phyloP scores from a whole-genome alignment of 306 rosid species.

The Malus sylvestris region DNA sequence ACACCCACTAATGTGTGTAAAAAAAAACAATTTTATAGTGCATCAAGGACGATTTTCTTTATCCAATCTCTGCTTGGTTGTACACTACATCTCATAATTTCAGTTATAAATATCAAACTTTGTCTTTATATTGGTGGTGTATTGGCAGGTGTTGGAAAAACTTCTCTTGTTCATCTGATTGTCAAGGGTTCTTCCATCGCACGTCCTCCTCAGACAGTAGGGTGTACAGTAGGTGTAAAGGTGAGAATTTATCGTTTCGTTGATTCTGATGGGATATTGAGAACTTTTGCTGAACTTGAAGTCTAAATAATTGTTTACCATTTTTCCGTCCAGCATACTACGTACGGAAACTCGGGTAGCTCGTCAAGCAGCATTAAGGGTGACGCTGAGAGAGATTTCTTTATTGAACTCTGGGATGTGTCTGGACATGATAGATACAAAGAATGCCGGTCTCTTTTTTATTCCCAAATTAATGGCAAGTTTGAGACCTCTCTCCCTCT shows the following conservation, averaged over 20 bases:
- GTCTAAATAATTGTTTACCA: conserved; percentile 10
- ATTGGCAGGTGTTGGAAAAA: conserved; percentile 84
- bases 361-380: conserved; percentile 83
- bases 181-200: conserved; percentile 68
- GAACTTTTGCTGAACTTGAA: conserved; percentile 11
- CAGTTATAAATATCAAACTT: background rate
- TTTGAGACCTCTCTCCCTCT: conserved; percentile 5
- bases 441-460: conserved; percentile 89
- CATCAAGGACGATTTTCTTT: background rate
- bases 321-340: conserved; percentile 48
- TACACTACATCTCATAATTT: background rate
- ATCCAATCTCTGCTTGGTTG: background rate
- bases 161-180: conserved; percentile 82
- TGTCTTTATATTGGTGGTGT: conserved; percentile 2
- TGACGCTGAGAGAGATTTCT: conserved; percentile 85
- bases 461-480: conserved; percentile 88
- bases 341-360: conserved; percentile 76
- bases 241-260: conserved; percentile 27
- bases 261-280: background rate
- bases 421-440: conserved; percentile 95
- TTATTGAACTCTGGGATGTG: conserved; percentile 97
- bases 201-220: conserved; percentile 80
- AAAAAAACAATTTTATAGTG: background rate
- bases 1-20: background rate
- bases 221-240: conserved; percentile 87